Conservation (phyloP, 2,329 filamentous ascomycete species). For the Clonostachys rhizophaga region DNA sequence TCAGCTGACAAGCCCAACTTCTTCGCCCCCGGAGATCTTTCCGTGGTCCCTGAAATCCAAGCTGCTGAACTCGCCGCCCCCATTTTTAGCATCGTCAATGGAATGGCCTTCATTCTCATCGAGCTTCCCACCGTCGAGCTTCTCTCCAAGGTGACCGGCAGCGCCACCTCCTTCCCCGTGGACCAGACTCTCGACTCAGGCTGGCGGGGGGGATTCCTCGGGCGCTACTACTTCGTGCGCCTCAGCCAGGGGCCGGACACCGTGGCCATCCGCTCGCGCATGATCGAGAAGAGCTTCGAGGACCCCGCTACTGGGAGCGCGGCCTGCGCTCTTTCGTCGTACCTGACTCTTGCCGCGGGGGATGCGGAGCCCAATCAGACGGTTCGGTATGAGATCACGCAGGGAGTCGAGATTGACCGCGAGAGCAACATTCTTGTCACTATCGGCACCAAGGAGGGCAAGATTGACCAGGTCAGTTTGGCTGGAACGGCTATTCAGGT, state of each 20-base stretch:
- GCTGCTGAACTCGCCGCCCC: slow-evolving; percentile 35
- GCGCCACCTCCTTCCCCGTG: slow-evolving; percentile 22
- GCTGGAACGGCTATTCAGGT: slow-evolving; percentile 25
- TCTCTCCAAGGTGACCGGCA: slow-evolving; percentile 37
- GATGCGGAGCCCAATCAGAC: slow-evolving; percentile 15
- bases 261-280: slow-evolving; percentile 48
- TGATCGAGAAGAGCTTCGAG: slow-evolving; percentile 49
- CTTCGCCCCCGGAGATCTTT: slow-evolving; percentile 16
- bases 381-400: slow-evolving; percentile 47
- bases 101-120: slow-evolving; percentile 69
- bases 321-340: slow-evolving; percentile 50
- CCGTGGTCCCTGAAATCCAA: slow-evolving; percentile 17
- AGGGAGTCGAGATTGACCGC: slow-evolving; percentile 65
- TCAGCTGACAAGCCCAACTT: not conserved
- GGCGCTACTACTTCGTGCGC: slow-evolving; percentile 56
- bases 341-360: slow-evolving; percentile 39
- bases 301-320: slow-evolving; percentile 63
- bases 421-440: slow-evolving; percentile 46
- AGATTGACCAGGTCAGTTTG: slow-evolving; percentile 21
- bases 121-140: slow-evolving; percentile 55
- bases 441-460: slow-evolving; percentile 22
- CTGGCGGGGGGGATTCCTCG: slow-evolving; percentile 47
- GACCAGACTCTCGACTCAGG: slow-evolving; percentile 40
- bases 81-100: slow-evolving; percentile 61
- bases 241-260: slow-evolving; percentile 14